These are phyloP conservation scores for Suillus ampliporus DNA, from an alignment of 768 basidiomycete genomes.

Conservation along the genomic window DNA sequence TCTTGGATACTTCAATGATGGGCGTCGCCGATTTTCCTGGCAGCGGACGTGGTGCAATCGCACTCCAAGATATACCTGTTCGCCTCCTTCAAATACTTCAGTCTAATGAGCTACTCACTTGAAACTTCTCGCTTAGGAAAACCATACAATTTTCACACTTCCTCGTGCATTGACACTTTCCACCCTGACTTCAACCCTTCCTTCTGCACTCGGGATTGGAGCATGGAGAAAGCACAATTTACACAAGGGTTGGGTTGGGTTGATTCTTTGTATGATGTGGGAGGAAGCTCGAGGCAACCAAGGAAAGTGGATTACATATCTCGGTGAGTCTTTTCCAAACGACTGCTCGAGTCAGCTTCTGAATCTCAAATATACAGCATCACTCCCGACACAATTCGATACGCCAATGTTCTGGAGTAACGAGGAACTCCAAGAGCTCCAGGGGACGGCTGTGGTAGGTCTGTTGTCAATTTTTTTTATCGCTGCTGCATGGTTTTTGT, in stretches of 20 bases:
- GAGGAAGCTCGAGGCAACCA: conserved; percentile 68
- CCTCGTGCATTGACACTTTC: conserved; percentile 82
- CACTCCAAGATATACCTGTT: conserved; percentile 76
- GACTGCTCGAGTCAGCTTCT: neutral
- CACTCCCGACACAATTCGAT: conserved; percentile 74
- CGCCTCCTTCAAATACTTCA: conserved; percentile 16
- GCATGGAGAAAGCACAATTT: conserved; percentile 72
- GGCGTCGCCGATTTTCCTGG: conserved; percentile 52
- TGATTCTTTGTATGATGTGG: conserved; percentile 97
- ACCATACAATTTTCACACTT: conserved; percentile 78
- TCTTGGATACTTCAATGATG: conserved; percentile 51
- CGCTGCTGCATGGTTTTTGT: neutral
- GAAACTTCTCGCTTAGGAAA: conserved; percentile 58
- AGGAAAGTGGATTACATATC: conserved; percentile 75
- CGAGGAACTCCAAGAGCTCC: conserved; percentile 72
- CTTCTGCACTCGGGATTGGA: conserved; percentile 57
- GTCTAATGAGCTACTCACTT: neutral
- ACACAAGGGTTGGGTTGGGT: conserved; percentile 79
- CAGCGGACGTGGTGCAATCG: conserved; percentile 77
- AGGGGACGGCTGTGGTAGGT: conserved; percentile 90
- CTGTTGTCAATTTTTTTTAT: conserved; percentile 35
- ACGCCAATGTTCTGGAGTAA: conserved; percentile 97
- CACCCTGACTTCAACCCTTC: conserved; percentile 74
- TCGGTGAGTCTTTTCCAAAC: conserved; percentile 53
- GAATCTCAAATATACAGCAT: conserved; percentile 38